These are phyloP conservation scores for Tilletia setariae DNA, from an alignment of 1,284 basidiomycete genomes.

Conservation along the genomic window DNA sequence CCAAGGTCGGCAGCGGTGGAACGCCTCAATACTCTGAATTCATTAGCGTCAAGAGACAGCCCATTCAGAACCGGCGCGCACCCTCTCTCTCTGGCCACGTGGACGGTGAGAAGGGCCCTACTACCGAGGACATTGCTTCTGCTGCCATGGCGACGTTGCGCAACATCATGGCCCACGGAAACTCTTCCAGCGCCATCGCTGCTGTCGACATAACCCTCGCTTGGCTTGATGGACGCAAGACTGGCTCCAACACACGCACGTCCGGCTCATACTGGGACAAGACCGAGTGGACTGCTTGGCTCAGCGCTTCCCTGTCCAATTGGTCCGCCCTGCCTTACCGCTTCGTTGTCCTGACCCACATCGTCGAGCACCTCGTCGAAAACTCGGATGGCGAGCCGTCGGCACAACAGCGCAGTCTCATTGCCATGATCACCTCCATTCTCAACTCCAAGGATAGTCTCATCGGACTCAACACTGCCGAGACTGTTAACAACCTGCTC, in stretches of 20 bases:
- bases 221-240: slow-evolving; percentile 43
- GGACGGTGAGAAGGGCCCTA: slow-evolving; percentile 81
- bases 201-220: slow-evolving; percentile 66
- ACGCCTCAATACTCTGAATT: slow-evolving; percentile 66
- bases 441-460: slow-evolving; percentile 78
- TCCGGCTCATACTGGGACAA: slow-evolving; percentile 65
- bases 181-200: slow-evolving; percentile 69
- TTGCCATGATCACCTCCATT: slow-evolving; percentile 73
- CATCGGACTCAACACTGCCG: slow-evolving; percentile 85
- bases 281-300: slow-evolving; percentile 74
- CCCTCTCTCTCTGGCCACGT: slow-evolving; percentile 81
- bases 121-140: slow-evolving; percentile 68
- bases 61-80: slow-evolving; percentile 72
- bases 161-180: slow-evolving; percentile 71
- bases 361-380: slow-evolving; percentile 76
- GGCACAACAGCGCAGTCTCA: slow-evolving; percentile 67
- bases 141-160: slow-evolving; percentile 72
- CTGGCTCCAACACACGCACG: slow-evolving; percentile 13
- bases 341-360: slow-evolving; percentile 76
- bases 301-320: slow-evolving; percentile 70
- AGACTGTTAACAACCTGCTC: slow-evolving; percentile 65
- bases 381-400: slow-evolving; percentile 64
- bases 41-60: slow-evolving; percentile 66
- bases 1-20: slow-evolving; percentile 64
- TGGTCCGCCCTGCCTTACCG: slow-evolving; percentile 91